Evolutionary conservation across 148 eudicot genomes (phyloP).

Genomic region (Arctostaphylos glauca): DNA sequence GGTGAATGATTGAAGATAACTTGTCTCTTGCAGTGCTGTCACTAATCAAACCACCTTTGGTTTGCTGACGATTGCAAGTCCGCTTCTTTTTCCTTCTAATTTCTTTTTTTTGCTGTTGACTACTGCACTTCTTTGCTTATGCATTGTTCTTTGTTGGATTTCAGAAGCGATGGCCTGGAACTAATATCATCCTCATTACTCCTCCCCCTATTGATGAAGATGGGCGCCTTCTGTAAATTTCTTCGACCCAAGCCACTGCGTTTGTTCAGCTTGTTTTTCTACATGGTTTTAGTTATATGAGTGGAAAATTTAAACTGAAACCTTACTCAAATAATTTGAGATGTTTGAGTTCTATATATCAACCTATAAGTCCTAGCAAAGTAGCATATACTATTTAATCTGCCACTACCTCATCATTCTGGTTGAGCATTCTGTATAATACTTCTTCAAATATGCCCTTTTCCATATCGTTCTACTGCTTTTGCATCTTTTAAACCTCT

Average conservation of each 20-base stretch:
- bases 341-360: background rate
- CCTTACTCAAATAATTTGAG: background rate
- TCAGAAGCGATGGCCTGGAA: slow-evolving; percentile 68
- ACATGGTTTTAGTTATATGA: background rate
- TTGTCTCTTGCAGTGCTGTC: background rate
- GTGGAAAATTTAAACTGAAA: background rate
- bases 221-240: slow-evolving; percentile 58
- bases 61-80: background rate
- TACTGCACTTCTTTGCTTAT: background rate
- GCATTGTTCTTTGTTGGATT: slow-evolving; percentile 12
- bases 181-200: slow-evolving; percentile 55
- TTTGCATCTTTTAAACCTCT: background rate
- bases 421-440: background rate
- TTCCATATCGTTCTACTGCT: background rate
- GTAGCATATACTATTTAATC: background rate
- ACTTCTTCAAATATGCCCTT: background rate
- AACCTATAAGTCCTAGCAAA: background rate
- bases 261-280: background rate
- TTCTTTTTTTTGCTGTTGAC: background rate
- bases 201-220: slow-evolving; percentile 93
- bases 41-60: background rate
- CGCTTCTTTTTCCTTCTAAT: background rate
- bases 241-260: background rate
- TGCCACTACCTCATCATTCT: background rate
- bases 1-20: background rate